These are phyloP conservation scores for Backusella westeae DNA, from an alignment of 192 early-diverging fungal genomes.

Conservation along the genomic window DNA sequence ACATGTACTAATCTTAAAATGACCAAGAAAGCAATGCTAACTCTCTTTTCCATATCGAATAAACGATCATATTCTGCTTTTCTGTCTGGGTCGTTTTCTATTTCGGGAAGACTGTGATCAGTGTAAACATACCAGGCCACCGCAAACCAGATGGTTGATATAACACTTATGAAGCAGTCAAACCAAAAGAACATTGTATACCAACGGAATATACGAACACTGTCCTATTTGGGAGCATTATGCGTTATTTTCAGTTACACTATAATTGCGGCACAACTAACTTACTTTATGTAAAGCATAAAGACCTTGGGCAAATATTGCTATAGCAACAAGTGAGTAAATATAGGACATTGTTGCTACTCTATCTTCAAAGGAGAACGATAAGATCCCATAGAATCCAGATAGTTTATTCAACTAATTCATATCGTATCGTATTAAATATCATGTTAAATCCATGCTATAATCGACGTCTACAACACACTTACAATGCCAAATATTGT, in stretches of 20 bases:
- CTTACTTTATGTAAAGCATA: conserved; percentile 35
- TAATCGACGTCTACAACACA: not conserved
- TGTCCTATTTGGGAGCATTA: conserved; percentile 13
- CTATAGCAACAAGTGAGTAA: conserved; percentile 30
- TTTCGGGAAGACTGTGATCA: conserved; percentile 29
- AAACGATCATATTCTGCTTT: conserved; percentile 25
- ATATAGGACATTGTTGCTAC: conserved; percentile 24
- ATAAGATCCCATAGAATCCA: conserved; percentile 37
- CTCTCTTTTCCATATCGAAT: conserved; percentile 31
- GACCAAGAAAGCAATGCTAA: conserved; percentile 27
- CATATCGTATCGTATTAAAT: not conserved
- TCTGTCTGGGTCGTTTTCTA: conserved; percentile 10
- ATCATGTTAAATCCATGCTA: not conserved
- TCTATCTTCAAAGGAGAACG: conserved; percentile 25
- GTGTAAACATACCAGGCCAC: conserved; percentile 35
- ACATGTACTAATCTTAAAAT: conserved; percentile 32
- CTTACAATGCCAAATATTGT: conserved; percentile 27
- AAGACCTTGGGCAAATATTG: conserved; percentile 20
- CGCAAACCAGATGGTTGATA: conserved; percentile 25
- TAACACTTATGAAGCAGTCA: conserved; percentile 28
- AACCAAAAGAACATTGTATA: conserved; percentile 36
- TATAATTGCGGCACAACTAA: too few relatives aligned
- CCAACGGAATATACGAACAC: conserved; percentile 23
- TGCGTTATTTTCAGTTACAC: not conserved
- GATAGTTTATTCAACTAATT: conserved; percentile 38